A percentile compares a stretch with the other conserved stretches of the same genome.
Evolutionary conservation across 192 early-diverging fungal genomes (phyloP).

Genomic region (Podochytrium sp.): DNA sequence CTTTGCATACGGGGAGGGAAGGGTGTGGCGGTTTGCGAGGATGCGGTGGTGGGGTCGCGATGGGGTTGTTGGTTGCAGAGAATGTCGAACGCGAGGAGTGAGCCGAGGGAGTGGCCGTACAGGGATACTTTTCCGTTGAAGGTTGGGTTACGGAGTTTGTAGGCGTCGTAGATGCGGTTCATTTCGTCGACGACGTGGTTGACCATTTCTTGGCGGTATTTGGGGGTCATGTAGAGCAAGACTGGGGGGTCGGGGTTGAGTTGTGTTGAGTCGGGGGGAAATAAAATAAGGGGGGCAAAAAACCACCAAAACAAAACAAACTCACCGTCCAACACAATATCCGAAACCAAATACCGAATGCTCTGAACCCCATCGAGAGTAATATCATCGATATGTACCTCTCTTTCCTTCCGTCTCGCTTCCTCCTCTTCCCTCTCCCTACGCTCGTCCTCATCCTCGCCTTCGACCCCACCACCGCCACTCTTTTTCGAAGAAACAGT

Average conservation of each 20-base stretch:
- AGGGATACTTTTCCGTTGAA: constrained; percentile 80
- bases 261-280: constrained; percentile 28
- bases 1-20: neutral
- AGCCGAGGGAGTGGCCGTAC: constrained; percentile 81
- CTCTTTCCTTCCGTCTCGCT: constrained; percentile 59
- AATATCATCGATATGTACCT: constrained; percentile 74
- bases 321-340: constrained; percentile 83
- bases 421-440: constrained; percentile 53
- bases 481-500: neutral
- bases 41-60: constrained; percentile 15
- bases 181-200: constrained; percentile 74
- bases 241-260: constrained; percentile 52
- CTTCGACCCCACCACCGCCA: no score
- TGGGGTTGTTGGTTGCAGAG: constrained; percentile 67
- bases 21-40: neutral
- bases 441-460: constrained; percentile 15
- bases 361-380: constrained; percentile 80
- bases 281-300: constrained; percentile 15
- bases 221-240: constrained; percentile 83
- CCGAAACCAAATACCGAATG: constrained; percentile 78
- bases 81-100: constrained; percentile 78
- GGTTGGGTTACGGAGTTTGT: constrained; percentile 72
- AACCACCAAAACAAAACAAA: no score
- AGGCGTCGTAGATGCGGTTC: constrained; percentile 76
- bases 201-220: constrained; percentile 81